Evolutionary conservation across 441 rosid species (phyloP).

Genomic region (Syzygium syzygioides): DNA sequence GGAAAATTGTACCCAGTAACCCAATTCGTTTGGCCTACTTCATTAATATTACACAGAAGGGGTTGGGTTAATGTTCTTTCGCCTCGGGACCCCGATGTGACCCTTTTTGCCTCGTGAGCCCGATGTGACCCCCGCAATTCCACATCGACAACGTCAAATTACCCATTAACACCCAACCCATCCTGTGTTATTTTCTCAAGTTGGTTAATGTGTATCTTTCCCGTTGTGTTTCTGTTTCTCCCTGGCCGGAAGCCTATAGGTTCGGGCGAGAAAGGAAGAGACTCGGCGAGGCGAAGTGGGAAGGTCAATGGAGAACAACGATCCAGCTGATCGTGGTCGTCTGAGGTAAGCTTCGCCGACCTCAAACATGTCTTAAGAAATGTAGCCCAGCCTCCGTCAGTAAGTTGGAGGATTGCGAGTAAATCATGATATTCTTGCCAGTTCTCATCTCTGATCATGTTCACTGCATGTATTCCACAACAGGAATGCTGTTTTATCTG

Average conservation of each 20-base stretch:
- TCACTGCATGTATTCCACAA: not conserved
- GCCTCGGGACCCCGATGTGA: too few species aligned
- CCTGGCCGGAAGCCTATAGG: too few species aligned
- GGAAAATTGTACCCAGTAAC: not conserved
- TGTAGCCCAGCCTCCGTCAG: not conserved
- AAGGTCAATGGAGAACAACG: not conserved
- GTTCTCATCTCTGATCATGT: not conserved
- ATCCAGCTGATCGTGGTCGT: not conserved
- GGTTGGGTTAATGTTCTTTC: not conserved
- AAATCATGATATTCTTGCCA: not conserved
- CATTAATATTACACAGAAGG: not conserved
- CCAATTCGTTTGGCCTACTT: not conserved
- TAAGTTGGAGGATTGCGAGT: not conserved
- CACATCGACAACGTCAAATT: not conserved
- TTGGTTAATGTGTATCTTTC: too few species aligned
- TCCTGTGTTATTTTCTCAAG: too few species aligned
- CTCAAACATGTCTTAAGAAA: not conserved
- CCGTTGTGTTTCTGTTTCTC: too few species aligned
- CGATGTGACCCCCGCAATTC: not conserved
- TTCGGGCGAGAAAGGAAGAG: not conserved
- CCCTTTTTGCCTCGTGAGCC: too few species aligned
- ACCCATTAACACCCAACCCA: too few species aligned
- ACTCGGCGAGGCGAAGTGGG: fast-evolving
- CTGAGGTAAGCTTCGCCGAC: not conserved
- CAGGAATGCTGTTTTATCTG: not conserved